Percentiles rank a stretch among this genome's conserved stretches.
These are phyloP conservation scores for Cercospora beticola DNA, from an alignment of 2,329 filamentous ascomycete species.

Conservation along the genomic window DNA sequence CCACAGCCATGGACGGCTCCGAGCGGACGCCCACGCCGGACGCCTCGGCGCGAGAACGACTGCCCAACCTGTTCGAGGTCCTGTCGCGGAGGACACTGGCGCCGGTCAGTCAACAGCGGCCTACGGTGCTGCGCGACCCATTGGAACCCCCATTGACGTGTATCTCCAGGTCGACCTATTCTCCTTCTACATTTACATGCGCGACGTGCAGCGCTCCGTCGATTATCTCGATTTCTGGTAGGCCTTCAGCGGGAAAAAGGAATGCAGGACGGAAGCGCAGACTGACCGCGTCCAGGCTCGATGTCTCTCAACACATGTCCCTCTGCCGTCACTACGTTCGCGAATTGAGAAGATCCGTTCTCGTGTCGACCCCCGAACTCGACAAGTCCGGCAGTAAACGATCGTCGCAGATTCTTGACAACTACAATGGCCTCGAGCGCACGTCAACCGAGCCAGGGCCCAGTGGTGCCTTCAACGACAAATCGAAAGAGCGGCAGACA, in stretches of 20 bases:
- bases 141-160: slow-evolving; percentile 7
- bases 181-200: slow-evolving; percentile 99
- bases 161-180: slow-evolving; percentile 73
- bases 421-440: slow-evolving; percentile 52
- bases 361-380: slow-evolving; percentile 87
- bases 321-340: slow-evolving; percentile 96
- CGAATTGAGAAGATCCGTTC: slow-evolving; percentile 86
- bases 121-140: neutral
- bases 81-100: slow-evolving; percentile 90
- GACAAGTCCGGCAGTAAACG: slow-evolving; percentile 77
- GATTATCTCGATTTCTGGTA: slow-evolving; percentile 99
- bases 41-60: slow-evolving; percentile 64
- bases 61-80: slow-evolving; percentile 94
- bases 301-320: slow-evolving; percentile 98
- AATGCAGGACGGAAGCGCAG: neutral
- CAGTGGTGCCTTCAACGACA: slow-evolving; percentile 41
- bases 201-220: slow-evolving; percentile 94
- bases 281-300: slow-evolving; percentile 65
- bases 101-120: slow-evolving; percentile 47
- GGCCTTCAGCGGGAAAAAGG: slow-evolving; percentile 33
- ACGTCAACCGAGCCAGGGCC: slow-evolving; percentile 36
- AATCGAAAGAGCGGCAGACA: slow-evolving; percentile 53
- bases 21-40: slow-evolving; percentile 34
- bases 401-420: slow-evolving; percentile 74
- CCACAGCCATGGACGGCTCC: slow-evolving; percentile 29